Evolutionary conservation across 306 rosid species (phyloP).

Genomic region (Trifolium pratense): DNA sequence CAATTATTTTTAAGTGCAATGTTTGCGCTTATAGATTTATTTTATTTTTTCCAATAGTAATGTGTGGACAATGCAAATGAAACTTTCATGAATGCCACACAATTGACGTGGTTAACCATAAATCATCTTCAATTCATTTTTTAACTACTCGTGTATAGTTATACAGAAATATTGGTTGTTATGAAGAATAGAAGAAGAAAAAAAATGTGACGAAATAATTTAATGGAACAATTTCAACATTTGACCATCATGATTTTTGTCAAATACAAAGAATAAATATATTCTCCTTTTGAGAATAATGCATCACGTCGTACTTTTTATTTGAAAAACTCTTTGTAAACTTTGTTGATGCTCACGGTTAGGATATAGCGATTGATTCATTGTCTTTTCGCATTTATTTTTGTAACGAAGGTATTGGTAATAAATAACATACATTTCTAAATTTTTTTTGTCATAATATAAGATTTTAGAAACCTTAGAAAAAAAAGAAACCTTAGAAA

Average conservation of each 20-base stretch:
- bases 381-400: background rate
- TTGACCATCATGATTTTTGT: background rate
- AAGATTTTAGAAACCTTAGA: slow-evolving; percentile 21
- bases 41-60: background rate
- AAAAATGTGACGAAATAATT: background rate
- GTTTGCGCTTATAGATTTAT: background rate
- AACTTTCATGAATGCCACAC: background rate
- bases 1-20: background rate
- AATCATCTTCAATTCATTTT: no score
- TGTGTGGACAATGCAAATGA: background rate
- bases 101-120: no score
- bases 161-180: no score
- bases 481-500: no score
- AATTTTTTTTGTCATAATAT: background rate
- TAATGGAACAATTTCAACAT: background rate
- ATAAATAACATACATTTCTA: no score
- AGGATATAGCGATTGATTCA: background rate
- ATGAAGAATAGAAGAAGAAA: background rate
- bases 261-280: background rate
- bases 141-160: background rate
- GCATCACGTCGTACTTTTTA: background rate
- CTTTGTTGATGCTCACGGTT: background rate
- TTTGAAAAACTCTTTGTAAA: background rate
- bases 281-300: no score
- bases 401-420: background rate